These are phyloP conservation scores for Penicillium paradoxum DNA, from an alignment of 495 filamentous ascomycete species.

Conservation along the genomic window DNA sequence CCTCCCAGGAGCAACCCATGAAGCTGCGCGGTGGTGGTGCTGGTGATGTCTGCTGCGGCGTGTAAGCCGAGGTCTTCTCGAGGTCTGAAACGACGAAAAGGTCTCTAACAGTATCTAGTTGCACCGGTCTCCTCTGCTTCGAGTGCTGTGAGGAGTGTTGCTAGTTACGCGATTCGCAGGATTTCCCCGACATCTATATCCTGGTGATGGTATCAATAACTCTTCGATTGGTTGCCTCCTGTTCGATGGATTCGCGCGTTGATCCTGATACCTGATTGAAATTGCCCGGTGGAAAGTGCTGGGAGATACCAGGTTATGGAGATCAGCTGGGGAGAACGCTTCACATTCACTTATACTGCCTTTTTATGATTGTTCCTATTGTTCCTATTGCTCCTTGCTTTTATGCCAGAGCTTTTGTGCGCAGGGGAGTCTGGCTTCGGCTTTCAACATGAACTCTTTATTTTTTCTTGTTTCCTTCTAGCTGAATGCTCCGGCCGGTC, in stretches of 20 bases:
- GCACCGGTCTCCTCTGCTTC: constrained; percentile 41
- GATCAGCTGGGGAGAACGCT: no score
- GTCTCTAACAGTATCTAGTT: constrained; percentile 24
- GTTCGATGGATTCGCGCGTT: neutral
- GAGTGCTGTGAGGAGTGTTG: constrained; percentile 36
- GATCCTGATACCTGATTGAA: no score
- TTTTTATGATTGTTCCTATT: neutral
- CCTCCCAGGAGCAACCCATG: constrained; percentile 35
- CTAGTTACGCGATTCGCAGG: constrained; percentile 4
- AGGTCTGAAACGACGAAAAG: neutral
- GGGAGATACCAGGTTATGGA: no score
- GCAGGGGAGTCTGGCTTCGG: neutral
- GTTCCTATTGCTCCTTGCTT: neutral
- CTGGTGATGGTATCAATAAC: neutral
- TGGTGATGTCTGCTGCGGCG: constrained; percentile 42
- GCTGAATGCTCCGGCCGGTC: constrained; percentile 4
- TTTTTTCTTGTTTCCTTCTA: constrained; percentile 2
- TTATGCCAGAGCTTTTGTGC: neutral
- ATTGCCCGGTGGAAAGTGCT: no score
- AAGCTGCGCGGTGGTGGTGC: constrained; percentile 41
- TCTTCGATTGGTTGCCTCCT: neutral
- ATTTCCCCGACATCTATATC: neutral
- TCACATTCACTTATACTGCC: neutral
- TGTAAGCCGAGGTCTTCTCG: constrained; percentile 30
- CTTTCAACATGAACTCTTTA: constrained; percentile 1